Conservation (phyloP, 2,329 filamentous ascomycete species). For the Verticillium nubilum region DNA sequence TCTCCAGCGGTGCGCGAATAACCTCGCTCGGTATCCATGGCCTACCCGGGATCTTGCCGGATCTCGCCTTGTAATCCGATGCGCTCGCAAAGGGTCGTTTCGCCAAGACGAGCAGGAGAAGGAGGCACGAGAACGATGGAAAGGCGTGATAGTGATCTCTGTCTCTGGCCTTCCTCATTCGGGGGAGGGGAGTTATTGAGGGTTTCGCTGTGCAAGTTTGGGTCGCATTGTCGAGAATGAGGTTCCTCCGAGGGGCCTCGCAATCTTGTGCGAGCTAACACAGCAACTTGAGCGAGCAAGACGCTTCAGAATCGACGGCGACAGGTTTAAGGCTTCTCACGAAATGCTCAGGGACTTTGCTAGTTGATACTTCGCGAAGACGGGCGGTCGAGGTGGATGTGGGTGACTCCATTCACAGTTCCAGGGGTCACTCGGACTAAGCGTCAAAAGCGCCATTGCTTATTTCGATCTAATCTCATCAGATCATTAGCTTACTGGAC, state of each 20-base stretch:
- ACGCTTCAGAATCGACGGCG: neutral
- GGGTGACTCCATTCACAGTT: no score
- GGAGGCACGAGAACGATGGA: no score
- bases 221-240: neutral
- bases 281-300: no score
- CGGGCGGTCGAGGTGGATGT: no score
- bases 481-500: neutral
- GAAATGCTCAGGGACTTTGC: neutral
- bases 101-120: neutral
- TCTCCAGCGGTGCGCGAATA: neutral
- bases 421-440: neutral
- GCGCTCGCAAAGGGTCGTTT: neutral
- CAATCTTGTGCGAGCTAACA: no score
- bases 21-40: neutral
- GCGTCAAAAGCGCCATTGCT: neutral
- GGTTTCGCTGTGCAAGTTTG: neutral
- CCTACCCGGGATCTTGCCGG: no score
- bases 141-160: neutral
- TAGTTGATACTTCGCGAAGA: no score
- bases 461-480: neutral
- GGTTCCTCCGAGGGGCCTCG: no score
- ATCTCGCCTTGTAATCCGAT: neutral
- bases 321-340: neutral
- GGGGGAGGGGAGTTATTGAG: neutral
- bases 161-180: neutral